These are phyloP conservation scores for Ceriops zippeliana DNA, from an alignment of 345 rosid species.

Conservation along the genomic window DNA sequence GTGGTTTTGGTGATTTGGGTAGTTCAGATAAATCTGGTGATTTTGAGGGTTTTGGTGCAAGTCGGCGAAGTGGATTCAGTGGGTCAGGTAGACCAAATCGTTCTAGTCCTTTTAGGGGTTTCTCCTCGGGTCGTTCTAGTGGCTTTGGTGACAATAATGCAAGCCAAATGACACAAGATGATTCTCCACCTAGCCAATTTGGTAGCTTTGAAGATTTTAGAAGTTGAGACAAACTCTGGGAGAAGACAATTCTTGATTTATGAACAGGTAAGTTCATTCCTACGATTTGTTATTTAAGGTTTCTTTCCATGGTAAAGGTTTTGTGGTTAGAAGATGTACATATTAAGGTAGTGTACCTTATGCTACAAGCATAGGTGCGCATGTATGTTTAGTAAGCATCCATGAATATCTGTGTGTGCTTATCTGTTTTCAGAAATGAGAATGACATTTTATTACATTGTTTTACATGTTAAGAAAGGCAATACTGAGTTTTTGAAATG, in stretches of 20 bases:
- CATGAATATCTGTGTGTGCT: too few relatives aligned
- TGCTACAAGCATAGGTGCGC: too few relatives aligned
- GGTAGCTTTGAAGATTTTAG: slow-evolving; percentile 25
- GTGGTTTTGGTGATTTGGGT: slow-evolving; percentile 27
- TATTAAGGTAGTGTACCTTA: too few relatives aligned
- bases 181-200: background rate
- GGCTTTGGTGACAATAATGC: slow-evolving; percentile 30
- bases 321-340: too few relatives aligned
- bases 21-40: slow-evolving; percentile 34
- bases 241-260: slow-evolving; percentile 4
- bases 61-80: slow-evolving; percentile 15
- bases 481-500: too few relatives aligned
- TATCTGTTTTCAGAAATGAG: too few relatives aligned
- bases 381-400: too few relatives aligned
- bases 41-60: slow-evolving; percentile 42
- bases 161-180: background rate
- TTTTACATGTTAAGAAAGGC: too few relatives aligned
- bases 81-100: slow-evolving; percentile 27
- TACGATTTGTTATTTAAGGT: too few relatives aligned
- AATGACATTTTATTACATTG: too few relatives aligned
- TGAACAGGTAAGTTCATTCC: slow-evolving; percentile 11
- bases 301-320: too few relatives aligned
- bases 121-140: slow-evolving; percentile 25
- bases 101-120: slow-evolving; percentile 32
- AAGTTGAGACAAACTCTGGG: background rate